These are phyloP conservation scores for Urtica urens DNA, from an alignment of 306 rosid species.

Conservation along the genomic window DNA sequence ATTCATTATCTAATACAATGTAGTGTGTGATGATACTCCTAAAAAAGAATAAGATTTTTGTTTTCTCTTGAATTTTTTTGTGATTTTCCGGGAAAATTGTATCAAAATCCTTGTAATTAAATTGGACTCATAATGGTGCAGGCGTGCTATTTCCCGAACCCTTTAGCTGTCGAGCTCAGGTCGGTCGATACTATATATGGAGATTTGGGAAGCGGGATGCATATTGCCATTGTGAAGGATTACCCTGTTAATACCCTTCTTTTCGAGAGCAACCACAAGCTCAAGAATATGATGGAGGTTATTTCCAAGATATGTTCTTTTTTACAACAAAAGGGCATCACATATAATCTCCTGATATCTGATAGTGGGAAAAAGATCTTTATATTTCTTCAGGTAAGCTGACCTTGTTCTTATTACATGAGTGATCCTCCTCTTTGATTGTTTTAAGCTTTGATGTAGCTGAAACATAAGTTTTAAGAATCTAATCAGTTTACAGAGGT, in stretches of 20 bases:
- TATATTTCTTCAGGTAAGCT: conserved; percentile 28
- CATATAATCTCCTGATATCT: conserved; percentile 24
- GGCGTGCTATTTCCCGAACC: conserved; percentile 31
- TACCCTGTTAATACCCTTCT: conserved; percentile 30
- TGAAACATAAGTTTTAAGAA: no score
- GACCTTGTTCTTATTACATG: background rate
- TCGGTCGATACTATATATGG: conserved; percentile 17
- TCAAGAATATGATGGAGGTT: conserved; percentile 16
- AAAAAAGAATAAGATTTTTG: no score
- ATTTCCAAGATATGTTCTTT: conserved; percentile 21
- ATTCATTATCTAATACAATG: no score
- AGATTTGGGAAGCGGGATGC: conserved; percentile 6
- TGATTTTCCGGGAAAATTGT: no score
- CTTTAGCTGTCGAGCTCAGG: conserved; percentile 30
- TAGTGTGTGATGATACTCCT: no score
- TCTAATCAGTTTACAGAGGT: no score
- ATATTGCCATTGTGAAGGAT: conserved; percentile 16
- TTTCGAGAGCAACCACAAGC: conserved; percentile 19
- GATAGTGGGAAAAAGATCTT: conserved; percentile 26
- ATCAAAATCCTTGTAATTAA: no score
- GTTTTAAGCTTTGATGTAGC: background rate
- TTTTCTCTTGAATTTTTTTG: no score
- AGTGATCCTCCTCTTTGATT: background rate
- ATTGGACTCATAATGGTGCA: conserved; percentile 12
- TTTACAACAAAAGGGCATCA: conserved; percentile 18